Conservation (phyloP, 1,284 basidiomycete species). For the Cutaneotrichosporon spelunceum region DNA sequence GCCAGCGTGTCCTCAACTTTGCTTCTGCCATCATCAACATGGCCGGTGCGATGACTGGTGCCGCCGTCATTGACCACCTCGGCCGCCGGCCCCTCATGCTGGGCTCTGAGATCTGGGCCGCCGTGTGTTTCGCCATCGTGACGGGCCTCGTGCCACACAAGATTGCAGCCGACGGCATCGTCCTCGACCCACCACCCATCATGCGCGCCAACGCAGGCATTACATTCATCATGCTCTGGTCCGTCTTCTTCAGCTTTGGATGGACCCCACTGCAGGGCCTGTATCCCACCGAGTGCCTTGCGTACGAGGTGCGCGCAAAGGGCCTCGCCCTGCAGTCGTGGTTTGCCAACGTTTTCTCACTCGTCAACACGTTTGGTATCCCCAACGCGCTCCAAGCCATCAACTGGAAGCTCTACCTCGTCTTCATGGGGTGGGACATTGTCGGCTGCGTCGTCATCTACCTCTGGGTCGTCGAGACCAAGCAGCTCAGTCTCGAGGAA, state of each 20-base stretch:
- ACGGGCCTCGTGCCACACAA: constrained; percentile 30
- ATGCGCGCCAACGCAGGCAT: constrained; percentile 35
- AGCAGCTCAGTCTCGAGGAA: constrained; percentile 58
- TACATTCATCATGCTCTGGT: constrained; percentile 28
- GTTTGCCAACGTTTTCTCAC: constrained; percentile 25
- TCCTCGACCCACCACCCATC: background rate
- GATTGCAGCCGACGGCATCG: background rate
- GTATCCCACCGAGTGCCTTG: constrained; percentile 59
- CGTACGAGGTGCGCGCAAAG: constrained; percentile 59
- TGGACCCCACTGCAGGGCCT: constrained; percentile 61
- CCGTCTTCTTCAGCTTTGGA: constrained; percentile 53
- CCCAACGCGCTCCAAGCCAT: constrained; percentile 31
- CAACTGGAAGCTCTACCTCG: constrained; percentile 52
- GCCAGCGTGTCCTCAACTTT: constrained; percentile 34
- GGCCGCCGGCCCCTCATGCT: constrained; percentile 38
- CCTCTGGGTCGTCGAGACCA: constrained; percentile 56
- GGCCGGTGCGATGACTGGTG: constrained; percentile 33
- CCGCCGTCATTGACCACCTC: constrained; percentile 29
- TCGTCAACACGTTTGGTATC: constrained; percentile 42
- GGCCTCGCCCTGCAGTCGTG: constrained; percentile 47
- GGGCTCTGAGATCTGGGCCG: constrained; percentile 26
- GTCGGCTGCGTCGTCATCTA: constrained; percentile 61
- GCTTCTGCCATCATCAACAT: constrained; percentile 32
- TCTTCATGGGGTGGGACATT: constrained; percentile 57
- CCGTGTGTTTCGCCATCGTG: constrained; percentile 29